Base-by-base conservation (phyloP, 2,329 filamentous ascomycete species). In the Clarireedia paspali region DNA sequence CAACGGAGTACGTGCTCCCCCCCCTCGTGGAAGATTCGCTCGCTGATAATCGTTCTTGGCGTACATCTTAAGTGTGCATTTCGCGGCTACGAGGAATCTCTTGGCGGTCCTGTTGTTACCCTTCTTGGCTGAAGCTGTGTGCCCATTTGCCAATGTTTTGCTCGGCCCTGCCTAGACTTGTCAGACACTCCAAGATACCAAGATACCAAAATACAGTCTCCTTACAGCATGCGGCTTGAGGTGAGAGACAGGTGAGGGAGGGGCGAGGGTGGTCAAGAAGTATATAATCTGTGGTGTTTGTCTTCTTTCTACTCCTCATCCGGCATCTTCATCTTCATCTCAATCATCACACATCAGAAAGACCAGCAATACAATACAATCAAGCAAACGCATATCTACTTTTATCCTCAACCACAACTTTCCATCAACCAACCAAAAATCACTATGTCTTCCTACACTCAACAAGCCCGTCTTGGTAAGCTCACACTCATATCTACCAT, bases 91-190 rank as follows among this genome's bases (percentile, higher is more conserved):
- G 44, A 47, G 26, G 24, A 47, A 47, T 47, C 20, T 47, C 44
- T 30, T 47, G 44, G 44, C 44, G 7, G 44, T 26, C 44, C 20
- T 47, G 44, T 47, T 26, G 44, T 24, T 47, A 47, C 44, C 47
- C 47, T 44, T 45, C 47, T 50, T 55, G 53, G 53, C 53, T 50
- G 47, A 55, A 40, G 39, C 44, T 27, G 53, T 55, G 39, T 50
- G 44, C 45, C 47, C 53, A 30, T 53, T 53, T 39, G 30, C 24
- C 34, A 15, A 23, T 36, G 7, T 17, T 36, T 38, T 3, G 40
- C 20, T 47, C 27, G 39, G 39, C 27, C 47, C 44, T 55, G 38
- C 53, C 53, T 26, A 44, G 47, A 23, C 12, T 50, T 55, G 47
- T 50, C 53, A 38, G 53, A 55, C 53, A 50, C 39, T 24, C 14